Conservation (phyloP, 2,329 filamentous ascomycete genomes). For the Aspergillus novoparasiticus region DNA sequence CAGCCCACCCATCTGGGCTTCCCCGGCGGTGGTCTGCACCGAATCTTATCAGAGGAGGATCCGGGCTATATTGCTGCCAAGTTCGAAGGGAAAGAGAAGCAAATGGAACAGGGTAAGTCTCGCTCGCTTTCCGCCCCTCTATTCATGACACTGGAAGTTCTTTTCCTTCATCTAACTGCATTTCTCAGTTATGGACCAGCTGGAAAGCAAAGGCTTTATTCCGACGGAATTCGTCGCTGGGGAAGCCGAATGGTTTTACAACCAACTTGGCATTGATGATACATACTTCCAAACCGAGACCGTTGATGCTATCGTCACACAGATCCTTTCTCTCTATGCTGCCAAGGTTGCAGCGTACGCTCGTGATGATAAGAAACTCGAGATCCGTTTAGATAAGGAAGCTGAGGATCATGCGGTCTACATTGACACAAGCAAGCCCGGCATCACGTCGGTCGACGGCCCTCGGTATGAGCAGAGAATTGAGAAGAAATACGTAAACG, state of each 20-base stretch:
- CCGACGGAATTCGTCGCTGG: constrained; percentile 78
- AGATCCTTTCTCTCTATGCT: constrained; percentile 94
- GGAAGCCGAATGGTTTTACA: constrained; percentile 96
- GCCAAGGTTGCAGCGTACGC: constrained; percentile 94
- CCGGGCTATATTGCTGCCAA: constrained; percentile 93
- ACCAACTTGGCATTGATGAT: constrained; percentile 95
- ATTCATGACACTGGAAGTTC: neutral
- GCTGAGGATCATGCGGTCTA: constrained; percentile 94
- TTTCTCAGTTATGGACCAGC: constrained; percentile 73
- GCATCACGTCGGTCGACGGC: constrained; percentile 72
- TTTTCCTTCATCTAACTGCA: neutral
- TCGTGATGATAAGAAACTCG: constrained; percentile 87
- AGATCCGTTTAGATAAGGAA: constrained; percentile 96
- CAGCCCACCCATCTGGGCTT: constrained; percentile 84
- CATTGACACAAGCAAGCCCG: constrained; percentile 94
- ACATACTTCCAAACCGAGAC: constrained; percentile 95
- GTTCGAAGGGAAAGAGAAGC: constrained; percentile 87
- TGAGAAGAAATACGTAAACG: constrained; percentile 92
- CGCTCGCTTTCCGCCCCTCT: constrained; percentile 10
- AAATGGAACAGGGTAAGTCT: constrained; percentile 75
- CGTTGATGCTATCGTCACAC: constrained; percentile 83
- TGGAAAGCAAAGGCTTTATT: constrained; percentile 81
- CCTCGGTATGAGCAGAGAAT: constrained; percentile 93
- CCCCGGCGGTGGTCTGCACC: constrained; percentile 62
- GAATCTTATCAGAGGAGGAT: constrained; percentile 81